These are phyloP conservation scores for Saccharomycopsis schoenii DNA, from an alignment of 805 yeast genomes.

Conservation along the genomic window DNA sequence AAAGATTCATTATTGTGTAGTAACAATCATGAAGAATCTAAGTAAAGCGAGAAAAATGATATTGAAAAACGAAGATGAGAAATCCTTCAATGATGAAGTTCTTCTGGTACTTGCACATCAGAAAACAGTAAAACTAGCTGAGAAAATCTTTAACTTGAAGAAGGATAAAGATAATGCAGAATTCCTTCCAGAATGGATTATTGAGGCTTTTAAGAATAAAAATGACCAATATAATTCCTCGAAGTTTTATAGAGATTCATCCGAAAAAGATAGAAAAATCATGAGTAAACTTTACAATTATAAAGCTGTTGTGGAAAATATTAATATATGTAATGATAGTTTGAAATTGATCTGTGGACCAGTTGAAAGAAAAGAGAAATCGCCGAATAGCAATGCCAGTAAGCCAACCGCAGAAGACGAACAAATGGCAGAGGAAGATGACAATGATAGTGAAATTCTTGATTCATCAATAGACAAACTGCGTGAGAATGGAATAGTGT, in stretches of 20 bases:
- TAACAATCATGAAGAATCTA: slow-evolving; percentile 33
- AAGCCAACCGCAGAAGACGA: slow-evolving; percentile 21
- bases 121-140: slow-evolving; percentile 18
- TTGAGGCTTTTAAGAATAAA: slow-evolving; percentile 25
- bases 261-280: slow-evolving; percentile 30
- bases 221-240: slow-evolving; percentile 34
- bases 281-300: slow-evolving; percentile 41
- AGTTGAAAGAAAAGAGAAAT: slow-evolving; percentile 25
- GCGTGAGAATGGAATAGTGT: slow-evolving; percentile 4
- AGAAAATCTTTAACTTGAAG: slow-evolving; percentile 24
- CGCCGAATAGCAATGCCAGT: slow-evolving; percentile 7
- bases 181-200: slow-evolving; percentile 29
- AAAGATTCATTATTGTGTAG: slow-evolving; percentile 38
- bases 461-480: slow-evolving; percentile 19
- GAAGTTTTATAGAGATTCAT: slow-evolving; percentile 30
- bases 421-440: slow-evolving; percentile 20
- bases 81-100: not conserved
- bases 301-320: slow-evolving; percentile 28
- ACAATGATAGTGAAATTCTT: slow-evolving; percentile 6
- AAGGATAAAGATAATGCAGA: slow-evolving; percentile 25
- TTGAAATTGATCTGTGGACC: slow-evolving; percentile 37
- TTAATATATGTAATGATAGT: slow-evolving; percentile 24
- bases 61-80: not conserved
- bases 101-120: slow-evolving; percentile 9
- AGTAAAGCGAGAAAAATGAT: slow-evolving; percentile 21